phyloP scores from a whole-genome alignment of 73 alveolate genomes.

The Breviolum minutum region DNA sequence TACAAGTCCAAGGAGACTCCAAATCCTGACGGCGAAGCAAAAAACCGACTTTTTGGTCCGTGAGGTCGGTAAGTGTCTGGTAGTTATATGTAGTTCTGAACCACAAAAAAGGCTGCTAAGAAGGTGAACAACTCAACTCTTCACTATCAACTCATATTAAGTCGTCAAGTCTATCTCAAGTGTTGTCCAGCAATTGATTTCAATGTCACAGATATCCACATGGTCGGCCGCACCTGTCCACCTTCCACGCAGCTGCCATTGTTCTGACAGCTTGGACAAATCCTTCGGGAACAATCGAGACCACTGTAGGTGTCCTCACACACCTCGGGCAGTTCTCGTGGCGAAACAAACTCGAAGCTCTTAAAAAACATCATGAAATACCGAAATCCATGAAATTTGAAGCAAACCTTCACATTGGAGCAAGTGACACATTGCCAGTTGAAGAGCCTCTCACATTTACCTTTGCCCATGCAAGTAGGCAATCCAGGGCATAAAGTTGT shows the following conservation, averaged over 20 bases:
- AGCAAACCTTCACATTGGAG: no score
- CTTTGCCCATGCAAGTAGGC: constrained; percentile 25
- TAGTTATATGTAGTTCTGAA: no score
- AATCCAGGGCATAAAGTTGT: constrained; percentile 50
- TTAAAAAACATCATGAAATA: neutral
- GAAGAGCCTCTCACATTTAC: neutral
- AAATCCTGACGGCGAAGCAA: neutral
- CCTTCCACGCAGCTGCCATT: constrained; percentile 47
- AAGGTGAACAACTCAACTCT: no score
- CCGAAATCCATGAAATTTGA: no score
- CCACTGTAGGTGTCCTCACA: constrained; percentile 7
- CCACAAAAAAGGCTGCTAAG: no score
- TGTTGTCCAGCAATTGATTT: neutral
- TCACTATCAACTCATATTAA: no score
- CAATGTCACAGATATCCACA: neutral
- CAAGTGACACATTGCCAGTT: constrained; percentile 43
- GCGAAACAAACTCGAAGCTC: neutral
- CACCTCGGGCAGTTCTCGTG: neutral
- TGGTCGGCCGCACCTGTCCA: neutral
- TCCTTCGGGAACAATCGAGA: neutral
- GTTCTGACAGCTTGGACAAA: constrained; percentile 52
- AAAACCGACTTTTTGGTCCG: no score
- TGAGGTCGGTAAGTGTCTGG: no score
- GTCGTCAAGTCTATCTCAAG: no score
- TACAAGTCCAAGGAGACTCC: constrained; percentile 16